phyloP scores from a whole-genome alignment of 2,329 filamentous ascomycete genomes.

The Pseudomassariella vexata region DNA sequence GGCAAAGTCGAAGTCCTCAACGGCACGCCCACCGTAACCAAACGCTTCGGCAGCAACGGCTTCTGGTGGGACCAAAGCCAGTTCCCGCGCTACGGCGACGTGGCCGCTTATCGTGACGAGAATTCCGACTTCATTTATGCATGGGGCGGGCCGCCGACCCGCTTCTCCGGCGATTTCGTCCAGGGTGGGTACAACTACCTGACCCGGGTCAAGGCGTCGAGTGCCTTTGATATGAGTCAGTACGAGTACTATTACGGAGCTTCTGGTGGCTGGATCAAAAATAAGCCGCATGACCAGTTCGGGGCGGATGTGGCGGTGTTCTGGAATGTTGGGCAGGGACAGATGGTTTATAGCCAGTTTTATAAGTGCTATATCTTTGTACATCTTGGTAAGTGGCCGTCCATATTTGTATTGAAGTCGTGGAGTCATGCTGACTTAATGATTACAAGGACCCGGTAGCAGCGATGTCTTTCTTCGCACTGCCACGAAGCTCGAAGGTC shows the following conservation, averaged over 20 bases:
- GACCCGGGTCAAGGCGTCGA: slow-evolving; percentile 25
- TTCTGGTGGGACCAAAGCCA: slow-evolving; percentile 27
- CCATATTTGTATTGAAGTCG: too few relatives aligned
- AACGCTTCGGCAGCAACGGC: slow-evolving; percentile 23
- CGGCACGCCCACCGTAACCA: slow-evolving; percentile 27
- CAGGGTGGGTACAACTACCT: slow-evolving; percentile 27
- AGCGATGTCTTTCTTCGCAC: slow-evolving; percentile 17
- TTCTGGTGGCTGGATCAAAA: slow-evolving; percentile 28
- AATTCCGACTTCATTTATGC: slow-evolving; percentile 32
- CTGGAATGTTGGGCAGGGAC: slow-evolving; percentile 31
- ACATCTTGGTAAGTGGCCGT: slow-evolving; percentile 21
- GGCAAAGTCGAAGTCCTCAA: slow-evolving; percentile 27
- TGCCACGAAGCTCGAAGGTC: slow-evolving; percentile 25
- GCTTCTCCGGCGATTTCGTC: slow-evolving; percentile 16
- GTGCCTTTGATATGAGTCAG: slow-evolving; percentile 28
- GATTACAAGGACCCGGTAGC: slow-evolving; percentile 8
- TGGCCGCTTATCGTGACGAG: slow-evolving; percentile 29
- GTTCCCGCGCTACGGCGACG: slow-evolving; percentile 32
- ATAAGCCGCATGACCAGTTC: too few relatives aligned
- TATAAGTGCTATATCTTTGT: slow-evolving; percentile 30
- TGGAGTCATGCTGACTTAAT: too few relatives aligned
- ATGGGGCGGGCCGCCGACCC: slow-evolving; percentile 30
- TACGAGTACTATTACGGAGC: slow-evolving; percentile 37
- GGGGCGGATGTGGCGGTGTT: slow-evolving; percentile 29
- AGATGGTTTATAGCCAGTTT: slow-evolving; percentile 29